These are phyloP conservation scores for Diaporthe citriasiana DNA, from an alignment of 2,329 filamentous ascomycete genomes.

Conservation along the genomic window DNA sequence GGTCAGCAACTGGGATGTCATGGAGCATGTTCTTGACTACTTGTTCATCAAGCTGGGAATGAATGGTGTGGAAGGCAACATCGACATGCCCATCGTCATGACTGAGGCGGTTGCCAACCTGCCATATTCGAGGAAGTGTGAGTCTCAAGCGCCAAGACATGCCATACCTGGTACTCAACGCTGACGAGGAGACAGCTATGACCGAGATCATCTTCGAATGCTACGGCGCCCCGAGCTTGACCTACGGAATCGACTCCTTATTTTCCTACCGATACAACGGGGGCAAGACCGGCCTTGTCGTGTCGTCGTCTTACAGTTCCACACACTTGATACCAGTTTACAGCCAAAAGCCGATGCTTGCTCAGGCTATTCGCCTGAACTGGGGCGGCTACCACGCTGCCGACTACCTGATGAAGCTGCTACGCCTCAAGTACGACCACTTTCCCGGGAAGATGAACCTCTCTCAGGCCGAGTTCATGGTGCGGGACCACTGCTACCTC, in stretches of 20 bases:
- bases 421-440: conserved; percentile 90
- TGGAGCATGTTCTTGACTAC: conserved; percentile 95
- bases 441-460: conserved; percentile 89
- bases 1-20: conserved; percentile 97
- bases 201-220: conserved; percentile 97
- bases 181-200: conserved; percentile 76
- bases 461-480: conserved; percentile 88
- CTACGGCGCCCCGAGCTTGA: conserved; percentile 89
- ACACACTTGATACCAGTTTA: conserved; percentile 96
- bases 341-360: conserved; percentile 85
- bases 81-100: conserved; percentile 92
- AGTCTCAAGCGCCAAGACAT: conserved; percentile 50
- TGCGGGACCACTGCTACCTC: conserved; percentile 91
- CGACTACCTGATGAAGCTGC: conserved; percentile 91
- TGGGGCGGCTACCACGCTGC: conserved; percentile 94
- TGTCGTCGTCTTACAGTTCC: conserved; percentile 92
- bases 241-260: conserved; percentile 95
- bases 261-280: conserved; percentile 96
- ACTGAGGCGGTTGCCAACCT: conserved; percentile 95
- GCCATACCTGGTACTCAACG: conserved; percentile 27
- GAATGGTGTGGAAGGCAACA: conserved; percentile 78
- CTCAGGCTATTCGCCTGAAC: conserved; percentile 89
- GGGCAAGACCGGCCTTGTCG: conserved; percentile 87
- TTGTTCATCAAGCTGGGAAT: conserved; percentile 94
- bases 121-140: conserved; percentile 89